phyloP scores from a whole-genome alignment of 495 filamentous ascomycete genomes.

The Xylaria curta region DNA sequence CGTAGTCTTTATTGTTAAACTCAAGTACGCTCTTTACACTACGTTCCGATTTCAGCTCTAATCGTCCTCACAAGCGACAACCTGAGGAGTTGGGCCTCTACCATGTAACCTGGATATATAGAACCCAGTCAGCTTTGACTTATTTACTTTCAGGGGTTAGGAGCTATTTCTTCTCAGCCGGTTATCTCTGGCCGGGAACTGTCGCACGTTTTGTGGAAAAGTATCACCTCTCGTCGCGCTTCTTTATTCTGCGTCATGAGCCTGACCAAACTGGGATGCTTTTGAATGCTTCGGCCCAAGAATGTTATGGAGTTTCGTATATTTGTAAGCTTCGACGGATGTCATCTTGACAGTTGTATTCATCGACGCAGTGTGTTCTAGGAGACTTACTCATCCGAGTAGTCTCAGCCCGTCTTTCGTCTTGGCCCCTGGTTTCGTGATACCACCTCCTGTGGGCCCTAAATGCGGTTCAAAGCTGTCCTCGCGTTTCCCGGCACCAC shows the following conservation, averaged over 20 bases:
- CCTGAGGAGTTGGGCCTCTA: not conserved
- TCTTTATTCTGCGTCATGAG: not conserved
- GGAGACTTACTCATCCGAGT: slow-evolving; percentile 64
- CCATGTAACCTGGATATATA: not conserved
- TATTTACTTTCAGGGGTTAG: not conserved
- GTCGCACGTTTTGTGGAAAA: not conserved
- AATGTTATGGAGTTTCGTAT: not conserved
- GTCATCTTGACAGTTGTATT: too few relatives aligned
- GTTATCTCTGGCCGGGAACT: not conserved
- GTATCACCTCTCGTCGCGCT: not conserved
- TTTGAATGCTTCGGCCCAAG: not conserved
- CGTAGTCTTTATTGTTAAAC: not conserved
- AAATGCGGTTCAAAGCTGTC: slow-evolving; percentile 51
- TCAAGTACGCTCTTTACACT: not conserved
- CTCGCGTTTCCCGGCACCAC: slow-evolving; percentile 37
- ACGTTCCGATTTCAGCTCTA: not conserved
- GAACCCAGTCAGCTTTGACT: not conserved
- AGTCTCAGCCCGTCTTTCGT: slow-evolving; percentile 80
- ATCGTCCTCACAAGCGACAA: not conserved
- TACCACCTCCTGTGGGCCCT: slow-evolving; percentile 63
- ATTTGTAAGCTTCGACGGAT: not conserved
- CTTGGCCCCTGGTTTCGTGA: slow-evolving; percentile 79
- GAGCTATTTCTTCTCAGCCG: not conserved
- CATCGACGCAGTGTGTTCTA: not conserved
- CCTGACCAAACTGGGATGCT: not conserved